A percentile compares a stretch with the other conserved stretches of the same genome.
Evolutionary conservation across 805 yeast species (phyloP).

Genomic region (Spathaspora hagerdaliae): DNA sequence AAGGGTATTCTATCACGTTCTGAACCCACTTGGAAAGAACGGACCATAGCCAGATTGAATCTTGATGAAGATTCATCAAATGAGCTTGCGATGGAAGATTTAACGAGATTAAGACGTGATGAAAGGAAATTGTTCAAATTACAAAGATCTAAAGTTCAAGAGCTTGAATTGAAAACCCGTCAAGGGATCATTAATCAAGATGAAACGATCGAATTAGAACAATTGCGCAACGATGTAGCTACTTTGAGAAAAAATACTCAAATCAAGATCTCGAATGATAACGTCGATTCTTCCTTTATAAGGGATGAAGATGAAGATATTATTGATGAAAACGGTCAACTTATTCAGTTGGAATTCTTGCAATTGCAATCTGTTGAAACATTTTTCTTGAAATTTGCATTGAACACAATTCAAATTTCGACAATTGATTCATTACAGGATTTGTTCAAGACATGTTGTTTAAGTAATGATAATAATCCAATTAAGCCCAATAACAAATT

Average conservation of each 20-base stretch:
- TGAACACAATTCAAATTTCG: constrained; percentile 43
- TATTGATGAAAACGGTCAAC: constrained; percentile 13
- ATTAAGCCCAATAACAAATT: constrained; percentile 31
- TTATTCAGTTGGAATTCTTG: constrained; percentile 39
- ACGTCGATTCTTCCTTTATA: constrained; percentile 1
- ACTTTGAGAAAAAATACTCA: constrained; percentile 13
- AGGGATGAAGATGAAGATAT: constrained; percentile 8
- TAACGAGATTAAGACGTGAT: constrained; percentile 67
- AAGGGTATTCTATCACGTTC: constrained; percentile 86
- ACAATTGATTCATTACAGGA: constrained; percentile 15
- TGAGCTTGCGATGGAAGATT: constrained; percentile 60
- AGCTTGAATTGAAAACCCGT: constrained; percentile 47
- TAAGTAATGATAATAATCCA: constrained; percentile 1
- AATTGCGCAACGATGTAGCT: constrained; percentile 13
- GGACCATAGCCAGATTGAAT: constrained; percentile 56
- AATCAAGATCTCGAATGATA: not conserved
- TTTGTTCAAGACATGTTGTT: constrained; percentile 23
- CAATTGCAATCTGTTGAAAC: constrained; percentile 77
- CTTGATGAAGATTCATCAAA: constrained; percentile 18
- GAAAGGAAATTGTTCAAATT: constrained; percentile 71
- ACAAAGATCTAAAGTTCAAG: constrained; percentile 49
- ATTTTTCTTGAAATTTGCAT: constrained; percentile 59
- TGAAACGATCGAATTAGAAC: constrained; percentile 17
- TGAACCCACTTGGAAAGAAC: constrained; percentile 85
- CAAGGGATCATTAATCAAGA: constrained; percentile 20